A percentile compares a stretch with the other conserved stretches of the same genome.
Evolutionary conservation across 345 rosid genomes (phyloP).

Genomic region (Corchorus olitorius): DNA sequence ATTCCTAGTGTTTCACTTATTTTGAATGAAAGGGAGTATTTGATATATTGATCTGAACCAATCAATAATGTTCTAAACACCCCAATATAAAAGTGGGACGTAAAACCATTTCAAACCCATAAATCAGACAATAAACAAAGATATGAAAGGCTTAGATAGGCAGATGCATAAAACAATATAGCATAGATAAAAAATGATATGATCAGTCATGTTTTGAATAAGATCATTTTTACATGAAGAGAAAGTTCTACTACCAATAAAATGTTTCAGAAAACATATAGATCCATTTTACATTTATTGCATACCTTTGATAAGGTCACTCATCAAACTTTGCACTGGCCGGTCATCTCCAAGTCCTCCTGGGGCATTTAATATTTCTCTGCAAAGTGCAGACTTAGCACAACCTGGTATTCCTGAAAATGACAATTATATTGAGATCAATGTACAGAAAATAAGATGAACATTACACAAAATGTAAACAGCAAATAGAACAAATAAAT

Average conservation of each 20-base stretch:
- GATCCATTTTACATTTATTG: slow-evolving; percentile 11
- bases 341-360: slow-evolving; percentile 85
- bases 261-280: slow-evolving; percentile 14
- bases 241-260: neutral
- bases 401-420: slow-evolving; percentile 93
- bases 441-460: neutral
- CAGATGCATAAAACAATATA: neutral
- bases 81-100: neutral
- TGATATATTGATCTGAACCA: neutral
- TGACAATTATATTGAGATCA: neutral
- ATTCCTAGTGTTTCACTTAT: no score
- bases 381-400: slow-evolving; percentile 97
- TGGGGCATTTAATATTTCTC: slow-evolving; percentile 67
- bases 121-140: neutral
- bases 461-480: neutral
- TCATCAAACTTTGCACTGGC: slow-evolving; percentile 87
- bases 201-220: slow-evolving; percentile 15
- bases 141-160: neutral
- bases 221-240: slow-evolving; percentile 17
- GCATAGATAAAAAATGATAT: neutral
- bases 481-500: slow-evolving; percentile 10
- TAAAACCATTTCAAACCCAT: neutral
- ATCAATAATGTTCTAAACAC: neutral
- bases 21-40: no score
- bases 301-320: slow-evolving; percentile 91